phyloP scores from a whole-genome alignment of 2,329 filamentous ascomycete species.

The Fusarium siculi region DNA sequence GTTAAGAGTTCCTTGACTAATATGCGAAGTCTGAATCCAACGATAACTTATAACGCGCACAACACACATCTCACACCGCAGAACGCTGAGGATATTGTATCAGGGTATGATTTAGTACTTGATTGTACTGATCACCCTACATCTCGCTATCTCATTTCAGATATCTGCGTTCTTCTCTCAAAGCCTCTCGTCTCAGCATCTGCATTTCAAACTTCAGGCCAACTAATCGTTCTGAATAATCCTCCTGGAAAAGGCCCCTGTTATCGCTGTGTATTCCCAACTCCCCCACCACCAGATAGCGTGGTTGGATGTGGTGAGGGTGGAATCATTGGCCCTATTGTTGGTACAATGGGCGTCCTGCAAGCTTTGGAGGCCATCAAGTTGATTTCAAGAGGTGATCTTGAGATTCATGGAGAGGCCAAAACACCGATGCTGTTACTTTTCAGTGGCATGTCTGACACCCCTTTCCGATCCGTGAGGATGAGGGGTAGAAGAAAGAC shows the following conservation, averaged over 20 bases:
- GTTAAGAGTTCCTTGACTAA: background rate
- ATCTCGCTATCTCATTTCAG: slow-evolving; percentile 91
- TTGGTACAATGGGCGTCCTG: slow-evolving; percentile 91
- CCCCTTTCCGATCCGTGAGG: slow-evolving; percentile 76
- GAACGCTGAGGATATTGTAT: slow-evolving; percentile 74
- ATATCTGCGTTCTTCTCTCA: slow-evolving; percentile 81
- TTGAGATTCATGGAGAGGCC: slow-evolving; percentile 32
- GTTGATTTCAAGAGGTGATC: slow-evolving; percentile 66
- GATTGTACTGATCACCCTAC: slow-evolving; percentile 97
- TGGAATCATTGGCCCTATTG: slow-evolving; percentile 90
- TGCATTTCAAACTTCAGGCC: slow-evolving; percentile 87
- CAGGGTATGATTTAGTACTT: slow-evolving; percentile 82
- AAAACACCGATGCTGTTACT: slow-evolving; percentile 55
- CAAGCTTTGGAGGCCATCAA: slow-evolving; percentile 93
- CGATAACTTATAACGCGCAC: slow-evolving; percentile 72
- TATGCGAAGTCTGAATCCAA: slow-evolving; percentile 73
- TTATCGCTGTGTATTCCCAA: slow-evolving; percentile 93
- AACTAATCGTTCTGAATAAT: slow-evolving; percentile 88
- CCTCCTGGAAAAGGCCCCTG: slow-evolving; percentile 83
- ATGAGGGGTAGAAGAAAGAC: slow-evolving; percentile 75
- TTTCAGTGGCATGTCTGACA: slow-evolving; percentile 57
- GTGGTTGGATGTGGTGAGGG: slow-evolving; percentile 92
- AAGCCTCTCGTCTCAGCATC: slow-evolving; percentile 91
- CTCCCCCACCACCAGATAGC: slow-evolving; percentile 83
- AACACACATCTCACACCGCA: slow-evolving; percentile 72